Evolutionary conservation across 2,329 filamentous ascomycete genomes (phyloP), one percentile per base, ranked within the genome.

Genomic region (Colletotrichum cordylinicola): DNA sequence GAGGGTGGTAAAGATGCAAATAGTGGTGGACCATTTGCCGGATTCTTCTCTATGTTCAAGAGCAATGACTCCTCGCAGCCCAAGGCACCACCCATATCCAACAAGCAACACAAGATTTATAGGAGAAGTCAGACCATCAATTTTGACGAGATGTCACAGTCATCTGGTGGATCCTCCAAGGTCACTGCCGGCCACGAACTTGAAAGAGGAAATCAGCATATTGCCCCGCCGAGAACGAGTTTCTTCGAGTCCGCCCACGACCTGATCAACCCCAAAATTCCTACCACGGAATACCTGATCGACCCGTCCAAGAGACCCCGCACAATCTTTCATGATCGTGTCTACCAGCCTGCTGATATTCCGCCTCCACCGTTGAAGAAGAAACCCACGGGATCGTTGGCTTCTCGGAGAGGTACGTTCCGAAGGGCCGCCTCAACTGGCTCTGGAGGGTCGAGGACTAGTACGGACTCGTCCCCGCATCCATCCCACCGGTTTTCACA

Each of bases 201-300:
- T 18, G 84, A 84, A 4, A 85, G 87, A 18, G 87, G 87, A 12
- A 84, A 88, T 55, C 86, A 83, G 13, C 83, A 94, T 70, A 88
- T 91, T 68, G 93, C 95, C 9, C 97, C 97, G 6, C 97, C 97
- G 1, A 94, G 92, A 80, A 98, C 97, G 1, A 98, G 95, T 0
- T 94, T 99, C 77, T 98, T 99, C 76, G 97, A 99, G 85, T 96
- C 96, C 6, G 97, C 97, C 1, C 95, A 96, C 13, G 96, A 99
- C 83, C 87, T 99, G 4, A 90, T 99, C 55, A 98, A 96, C 82
- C 97, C 97, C 7, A 96, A 96, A 64, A 86, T 98, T 39, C 96
- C 97, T 18, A 91, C 94, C 0, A 88, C 91, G 4, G 93, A 96
- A 60, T 99, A 95, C 84, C 88, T 99, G 48, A 91, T 96, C 67